phyloP scores from a whole-genome alignment of 2,329 filamentous ascomycete species.

The Teratosphaeria pseudoeucalypti region DNA sequence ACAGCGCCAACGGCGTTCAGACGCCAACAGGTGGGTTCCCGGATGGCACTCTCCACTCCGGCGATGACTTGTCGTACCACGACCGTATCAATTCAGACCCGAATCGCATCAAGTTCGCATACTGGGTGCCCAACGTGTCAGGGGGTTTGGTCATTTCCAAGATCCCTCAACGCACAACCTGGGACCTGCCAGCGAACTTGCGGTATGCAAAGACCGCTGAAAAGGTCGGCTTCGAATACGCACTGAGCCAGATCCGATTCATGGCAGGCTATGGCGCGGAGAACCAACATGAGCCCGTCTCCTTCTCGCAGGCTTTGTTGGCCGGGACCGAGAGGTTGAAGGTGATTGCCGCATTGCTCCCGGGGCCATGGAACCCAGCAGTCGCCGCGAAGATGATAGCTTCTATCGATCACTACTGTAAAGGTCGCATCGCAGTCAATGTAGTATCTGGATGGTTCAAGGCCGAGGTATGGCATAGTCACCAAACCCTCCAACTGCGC shows the following conservation, averaged over 20 bases:
- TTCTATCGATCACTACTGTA: constrained; percentile 42
- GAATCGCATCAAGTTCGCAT: constrained; percentile 38
- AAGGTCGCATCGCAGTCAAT: constrained; percentile 44
- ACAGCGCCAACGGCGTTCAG: constrained; percentile 6
- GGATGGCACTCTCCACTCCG: constrained; percentile 6
- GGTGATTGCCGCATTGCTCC: constrained; percentile 42
- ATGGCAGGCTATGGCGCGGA: constrained; percentile 36
- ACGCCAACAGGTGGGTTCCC: constrained; percentile 5
- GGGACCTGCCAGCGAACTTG: constrained; percentile 41
- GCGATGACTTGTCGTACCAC: constrained; percentile 22
- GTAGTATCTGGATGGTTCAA: constrained; percentile 47
- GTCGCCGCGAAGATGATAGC: constrained; percentile 45
- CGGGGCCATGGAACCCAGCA: constrained; percentile 42
- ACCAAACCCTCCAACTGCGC: background rate
- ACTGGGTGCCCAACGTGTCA: constrained; percentile 46
- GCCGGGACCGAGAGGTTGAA: constrained; percentile 39
- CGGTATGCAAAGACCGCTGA: constrained; percentile 42
- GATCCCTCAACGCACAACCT: constrained; percentile 40
- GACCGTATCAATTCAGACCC: constrained; percentile 34
- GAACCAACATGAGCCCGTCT: constrained; percentile 44
- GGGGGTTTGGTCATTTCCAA: constrained; percentile 45
- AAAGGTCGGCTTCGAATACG: constrained; percentile 41
- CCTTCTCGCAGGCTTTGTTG: constrained; percentile 42
- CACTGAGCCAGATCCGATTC: constrained; percentile 43
- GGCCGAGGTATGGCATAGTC: constrained; percentile 26